These are phyloP conservation scores for Sarcodon sp. DNA, from an alignment of 768 basidiomycete species.

Conservation along the genomic window DNA sequence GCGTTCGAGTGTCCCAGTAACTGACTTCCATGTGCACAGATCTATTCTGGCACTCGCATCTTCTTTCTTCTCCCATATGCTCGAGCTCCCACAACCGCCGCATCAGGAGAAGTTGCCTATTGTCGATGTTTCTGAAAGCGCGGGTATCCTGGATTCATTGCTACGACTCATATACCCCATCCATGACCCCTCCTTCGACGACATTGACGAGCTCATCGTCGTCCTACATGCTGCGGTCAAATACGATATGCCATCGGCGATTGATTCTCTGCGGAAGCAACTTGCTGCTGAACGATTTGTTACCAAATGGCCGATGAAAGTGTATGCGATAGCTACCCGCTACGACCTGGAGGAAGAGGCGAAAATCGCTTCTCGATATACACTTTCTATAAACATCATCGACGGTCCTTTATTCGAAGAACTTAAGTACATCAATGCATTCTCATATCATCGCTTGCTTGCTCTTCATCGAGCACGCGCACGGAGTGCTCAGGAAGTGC, in stretches of 20 bases:
- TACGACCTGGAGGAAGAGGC: slow-evolving; percentile 55
- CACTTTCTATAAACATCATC: slow-evolving; percentile 38
- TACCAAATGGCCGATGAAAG: slow-evolving; percentile 35
- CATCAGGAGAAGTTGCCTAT: slow-evolving; percentile 20
- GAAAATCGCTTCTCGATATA: slow-evolving; percentile 42
- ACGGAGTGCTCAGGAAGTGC: slow-evolving; percentile 30
- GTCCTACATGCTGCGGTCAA: slow-evolving; percentile 45
- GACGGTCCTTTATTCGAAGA: slow-evolving; percentile 50
- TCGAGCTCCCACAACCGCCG: slow-evolving; percentile 43
- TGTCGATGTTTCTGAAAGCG: slow-evolving; percentile 43
- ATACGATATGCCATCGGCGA: slow-evolving; percentile 43
- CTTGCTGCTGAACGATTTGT: slow-evolving; percentile 41
- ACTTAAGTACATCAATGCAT: slow-evolving; percentile 53
- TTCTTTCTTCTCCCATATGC: slow-evolving; percentile 58
- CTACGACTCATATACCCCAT: slow-evolving; percentile 53
- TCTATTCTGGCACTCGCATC: slow-evolving; percentile 50
- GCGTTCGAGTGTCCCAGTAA: slow-evolving; percentile 22
- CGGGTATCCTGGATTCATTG: slow-evolving; percentile 29
- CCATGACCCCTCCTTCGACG: slow-evolving; percentile 33
- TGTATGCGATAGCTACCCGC: slow-evolving; percentile 60
- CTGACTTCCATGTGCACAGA: slow-evolving; percentile 46
- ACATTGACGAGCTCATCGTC: slow-evolving; percentile 37
- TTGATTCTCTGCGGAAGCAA: slow-evolving; percentile 32
- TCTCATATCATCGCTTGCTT: slow-evolving; percentile 52
- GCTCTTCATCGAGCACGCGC: slow-evolving; percentile 44